phyloP scores from a whole-genome alignment of 73 alveolate species.

The Stentor roeselii region DNA sequence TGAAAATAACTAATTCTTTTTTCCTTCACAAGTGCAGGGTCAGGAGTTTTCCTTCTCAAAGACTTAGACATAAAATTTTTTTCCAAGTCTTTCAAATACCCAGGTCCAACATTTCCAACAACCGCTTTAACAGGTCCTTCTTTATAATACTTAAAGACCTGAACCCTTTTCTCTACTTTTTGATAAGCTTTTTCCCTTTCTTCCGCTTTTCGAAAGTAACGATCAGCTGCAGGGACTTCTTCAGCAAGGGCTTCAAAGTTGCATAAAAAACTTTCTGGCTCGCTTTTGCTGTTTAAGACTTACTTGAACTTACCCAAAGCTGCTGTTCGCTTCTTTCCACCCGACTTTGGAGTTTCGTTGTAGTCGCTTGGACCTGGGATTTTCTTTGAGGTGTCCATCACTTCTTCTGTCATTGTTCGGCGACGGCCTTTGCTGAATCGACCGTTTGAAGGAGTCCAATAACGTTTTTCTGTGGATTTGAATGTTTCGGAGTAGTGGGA shows the following conservation, averaged over 20 bases:
- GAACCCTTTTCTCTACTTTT: not conserved
- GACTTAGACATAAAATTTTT: not conserved
- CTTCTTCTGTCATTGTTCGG: not conserved
- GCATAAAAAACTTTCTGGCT: not conserved
- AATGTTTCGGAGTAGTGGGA: not conserved
- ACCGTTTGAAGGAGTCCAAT: not conserved
- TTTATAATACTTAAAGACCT: not conserved
- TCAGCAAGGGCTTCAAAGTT: not conserved
- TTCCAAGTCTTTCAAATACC: constrained; percentile 12
- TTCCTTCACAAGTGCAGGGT: no score
- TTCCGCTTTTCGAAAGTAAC: not conserved
- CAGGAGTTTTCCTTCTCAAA: not conserved
- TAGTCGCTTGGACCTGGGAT: constrained; percentile 13
- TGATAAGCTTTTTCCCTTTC: constrained; percentile 24
- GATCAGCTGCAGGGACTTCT: constrained; percentile 16
- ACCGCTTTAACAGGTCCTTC: not conserved
- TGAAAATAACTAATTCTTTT: no score
- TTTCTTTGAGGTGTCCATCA: not conserved
- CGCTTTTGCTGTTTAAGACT: not conserved
- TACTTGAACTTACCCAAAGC: constrained; percentile 5
- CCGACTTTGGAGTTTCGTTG: not conserved
- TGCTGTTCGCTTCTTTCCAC: not conserved
- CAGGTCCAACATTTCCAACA: constrained; percentile 12
- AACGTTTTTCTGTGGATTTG: not conserved
- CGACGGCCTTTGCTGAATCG: not conserved